Evolutionary conservation across 352 stramenopile genomes (phyloP).

Genomic region (Phytophthora sp.): DNA sequence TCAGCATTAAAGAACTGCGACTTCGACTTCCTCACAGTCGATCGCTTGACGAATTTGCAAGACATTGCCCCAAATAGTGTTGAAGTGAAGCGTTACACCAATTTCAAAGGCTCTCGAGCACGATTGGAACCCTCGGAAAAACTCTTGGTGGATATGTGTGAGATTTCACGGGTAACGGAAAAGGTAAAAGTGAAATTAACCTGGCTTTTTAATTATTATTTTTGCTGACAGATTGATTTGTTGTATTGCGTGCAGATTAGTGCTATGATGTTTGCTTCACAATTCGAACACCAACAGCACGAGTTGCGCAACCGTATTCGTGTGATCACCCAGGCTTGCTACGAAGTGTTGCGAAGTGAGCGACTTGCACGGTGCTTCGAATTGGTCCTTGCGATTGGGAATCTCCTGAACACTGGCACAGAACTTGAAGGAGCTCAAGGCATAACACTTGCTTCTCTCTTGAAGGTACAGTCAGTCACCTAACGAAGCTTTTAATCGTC

Average conservation of each 20-base stretch:
- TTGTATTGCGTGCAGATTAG: conserved; percentile 50
- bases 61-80: conserved; percentile 74
- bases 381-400: conserved; percentile 75
- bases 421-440: conserved; percentile 72
- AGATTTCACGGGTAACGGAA: conserved; percentile 68
- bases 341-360: conserved; percentile 72
- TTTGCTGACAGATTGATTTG: not conserved
- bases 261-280: conserved; percentile 67
- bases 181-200: conserved; percentile 51
- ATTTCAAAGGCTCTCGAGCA: conserved; percentile 62
- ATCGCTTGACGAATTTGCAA: conserved; percentile 62
- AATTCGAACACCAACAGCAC: conserved; percentile 68
- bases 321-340: conserved; percentile 64
- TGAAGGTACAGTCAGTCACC: conserved; percentile 55
- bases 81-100: conserved; percentile 73
- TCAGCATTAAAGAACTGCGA: conserved; percentile 55
- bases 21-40: conserved; percentile 63
- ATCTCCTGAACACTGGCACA: conserved; percentile 75
- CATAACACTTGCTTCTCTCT: conserved; percentile 72
- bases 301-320: conserved; percentile 54
- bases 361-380: conserved; percentile 79
- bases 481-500: not conserved
- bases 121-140: conserved; percentile 62
- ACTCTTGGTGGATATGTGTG: conserved; percentile 79
- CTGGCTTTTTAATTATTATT: not conserved